Evolutionary conservation across 345 rosid genomes (phyloP), one percentile per base, ranked within the genome.

Genomic region (Dimocarpus longan): DNA sequence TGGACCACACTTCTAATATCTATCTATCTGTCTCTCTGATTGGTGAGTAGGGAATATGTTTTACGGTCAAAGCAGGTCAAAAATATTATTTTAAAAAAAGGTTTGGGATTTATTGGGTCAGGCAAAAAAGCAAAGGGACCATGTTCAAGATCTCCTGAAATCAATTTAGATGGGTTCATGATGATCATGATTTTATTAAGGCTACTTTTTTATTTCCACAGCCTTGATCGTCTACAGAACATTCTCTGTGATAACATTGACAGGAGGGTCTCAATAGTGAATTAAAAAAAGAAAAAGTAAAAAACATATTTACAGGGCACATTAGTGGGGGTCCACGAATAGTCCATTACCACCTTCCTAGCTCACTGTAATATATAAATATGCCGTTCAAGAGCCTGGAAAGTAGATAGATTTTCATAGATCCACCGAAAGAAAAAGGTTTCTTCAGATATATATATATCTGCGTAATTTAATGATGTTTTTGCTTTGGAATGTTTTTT

Each of bases 1-100:
- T 76, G 85, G 85, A 76, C 81, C 87, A 73, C 84, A 0, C 68
- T 66, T 39, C 28, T 11, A 24, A 16, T n/a, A 43, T 62, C 8
- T 8, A 48, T 59, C 19, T 22, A 60, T 57, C 66, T 46, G 11
- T 71, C 26, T 68, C 39, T 64, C 50, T 78, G 60, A 87, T 84
- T 82, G 87, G 89, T 10, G 26, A 70, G 0, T 62, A 42, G 80
- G 56, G 85, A 82, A 86, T 84, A 82, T 79, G 74, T 24, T 68
- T 32, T 57, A 68, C 80, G 75, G 83, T 82, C 78, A 86, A 86
- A 86, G 70, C 66, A 57, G 81, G 89, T 86, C 91, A 79, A 86
- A 82, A 80, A 77, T 68, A 75, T 76, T 59, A 46, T 46, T 19
- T 19, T 21, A n/a, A 60, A 21, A 60, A 60, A 60, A 1, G 13